Base-by-base conservation (phyloP, 2,329 filamentous ascomycete genomes). In the Calonectria leucothoes region DNA sequence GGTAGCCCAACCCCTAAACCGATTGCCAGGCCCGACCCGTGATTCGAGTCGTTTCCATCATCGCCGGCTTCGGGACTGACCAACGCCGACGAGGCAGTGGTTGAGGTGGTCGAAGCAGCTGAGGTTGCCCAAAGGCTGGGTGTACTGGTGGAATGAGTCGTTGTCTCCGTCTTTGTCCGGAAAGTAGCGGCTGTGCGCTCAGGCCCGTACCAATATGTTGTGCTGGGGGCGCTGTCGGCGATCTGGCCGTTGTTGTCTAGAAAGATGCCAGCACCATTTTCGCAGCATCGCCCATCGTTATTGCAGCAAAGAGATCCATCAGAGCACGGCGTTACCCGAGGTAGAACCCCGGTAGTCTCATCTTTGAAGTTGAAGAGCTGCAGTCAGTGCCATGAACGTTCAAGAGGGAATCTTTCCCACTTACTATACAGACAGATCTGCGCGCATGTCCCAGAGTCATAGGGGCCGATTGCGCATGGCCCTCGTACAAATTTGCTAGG, bases 261-360 rank as follows among this genome's bases (percentile, higher is more conserved):
- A 10, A 79, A 79, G 0, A 64, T 42, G 6, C 76, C 77, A 0
- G 73, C 63, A 25, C 63, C 72, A 4, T 72, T 71, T 4, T 71
- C 49, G 3, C 74, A 79, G 7, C 76, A 79, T 5, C 69, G 68
- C 23, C 42, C 45, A 25, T 78, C 74, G n/a, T 77, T 61, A 12
- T 79, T 68, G 25, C 74, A 79, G n/a, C 75, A 79, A n/a, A 64
- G 74, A n/a, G 75, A 76, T 1, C 77, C 76, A 59, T 78, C 74
- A 0, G 70, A 48, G 37, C 76, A 78, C 25, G 35, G n/a, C 10
- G 51, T 66, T 7, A 77, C 75, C 2, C 77, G 63, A 5, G 76
- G 77, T 11, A 78, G 72, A 4, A 72, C 25, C 11, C 71, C 68
- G 5, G 72, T 69, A 6, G 39, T 69, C 29, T 76, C 73, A 15